Conservation (phyloP, 352 stramenopile species). For the Blastocystis sp. region DNA sequence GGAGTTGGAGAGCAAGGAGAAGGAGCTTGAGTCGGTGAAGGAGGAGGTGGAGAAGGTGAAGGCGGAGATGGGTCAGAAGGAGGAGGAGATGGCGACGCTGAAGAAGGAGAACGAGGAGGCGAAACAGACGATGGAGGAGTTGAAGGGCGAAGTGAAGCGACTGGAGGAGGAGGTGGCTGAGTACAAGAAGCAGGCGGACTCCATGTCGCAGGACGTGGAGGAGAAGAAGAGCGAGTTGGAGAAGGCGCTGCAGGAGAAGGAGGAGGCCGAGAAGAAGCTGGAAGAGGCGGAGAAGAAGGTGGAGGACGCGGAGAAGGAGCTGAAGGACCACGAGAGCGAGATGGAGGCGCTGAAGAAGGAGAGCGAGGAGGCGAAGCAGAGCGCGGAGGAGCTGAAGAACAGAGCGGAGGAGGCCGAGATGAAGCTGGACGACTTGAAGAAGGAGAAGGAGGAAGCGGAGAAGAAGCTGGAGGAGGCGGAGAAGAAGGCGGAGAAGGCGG, state of each 20-base stretch:
- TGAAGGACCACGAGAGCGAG: not conserved
- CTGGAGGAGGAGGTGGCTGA: constrained; percentile 13
- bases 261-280: constrained; percentile 16
- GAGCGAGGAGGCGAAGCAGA: not conserved
- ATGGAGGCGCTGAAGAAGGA: not conserved
- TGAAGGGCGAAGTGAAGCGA: not conserved
- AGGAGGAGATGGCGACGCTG: not conserved
- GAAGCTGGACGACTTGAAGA: not conserved
- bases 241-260: constrained; percentile 14
- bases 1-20: constrained; percentile 2
- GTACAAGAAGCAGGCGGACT: constrained; percentile 4
- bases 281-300: constrained; percentile 21
- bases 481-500: constrained; percentile 7
- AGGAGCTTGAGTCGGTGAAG: not conserved
- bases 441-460: constrained; percentile 5
- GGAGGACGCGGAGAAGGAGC: not conserved
- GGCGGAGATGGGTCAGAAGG: not conserved
- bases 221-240: constrained; percentile 29
- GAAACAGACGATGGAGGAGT: not conserved
- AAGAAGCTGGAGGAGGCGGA: constrained; percentile 6
- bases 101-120: constrained; percentile 35
- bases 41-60: constrained; percentile 47
- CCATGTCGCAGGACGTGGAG: not conserved
- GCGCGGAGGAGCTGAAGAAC: constrained; percentile 4
- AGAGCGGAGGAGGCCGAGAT: not conserved